Base-by-base conservation (phyloP, 306 rosid genomes). In the Parietaria judaica region DNA sequence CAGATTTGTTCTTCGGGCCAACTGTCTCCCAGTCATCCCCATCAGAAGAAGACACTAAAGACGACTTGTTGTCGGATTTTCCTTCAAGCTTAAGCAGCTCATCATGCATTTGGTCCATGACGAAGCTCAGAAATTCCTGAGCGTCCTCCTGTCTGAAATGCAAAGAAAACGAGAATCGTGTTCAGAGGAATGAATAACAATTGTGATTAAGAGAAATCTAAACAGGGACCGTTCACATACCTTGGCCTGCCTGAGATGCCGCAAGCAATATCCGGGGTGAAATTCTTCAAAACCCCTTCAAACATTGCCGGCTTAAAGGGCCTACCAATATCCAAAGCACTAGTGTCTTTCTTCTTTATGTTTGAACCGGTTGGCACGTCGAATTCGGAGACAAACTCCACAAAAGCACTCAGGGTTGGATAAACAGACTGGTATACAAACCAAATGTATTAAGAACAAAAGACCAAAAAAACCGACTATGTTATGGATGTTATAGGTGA, bases 1-100 rank as follows among this genome's bases (percentile, higher is more conserved):
- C 97, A 76, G 97, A 86, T 69, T 76, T 94, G 79, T 88, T 94
- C 78, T 86, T 94, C 23, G 82, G 94, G 39, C 97, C 99, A 56
- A 94, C 97, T 12, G 94, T 94, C 75, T 86, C 99, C 99, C 99
- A 94, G 71, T 83, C 97, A 79, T 94, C 99, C 47, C 84, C 95
- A 66, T 94, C 99, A 13, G 72, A 76, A 37, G 88, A 86, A 68
- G 94, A 85, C 75, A 94, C 83, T 31, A 94, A 52, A 70, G 95
- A 79, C 54, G 85, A 80, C 46, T 73, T 81, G 54, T 78, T 66
- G 46, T 80, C 67, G 69, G 75, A 70, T 36, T 66, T 80, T 49
- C 99, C 99, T 76, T 76, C 82, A 61, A 81, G 82, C 80, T 81
- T 88, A 59, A 94, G 83, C 63, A 94, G 81, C 74, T 88, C 97